Base-by-base conservation (phyloP, 2,329 filamentous ascomycete genomes). In the Tolypocladium pustulatum region DNA sequence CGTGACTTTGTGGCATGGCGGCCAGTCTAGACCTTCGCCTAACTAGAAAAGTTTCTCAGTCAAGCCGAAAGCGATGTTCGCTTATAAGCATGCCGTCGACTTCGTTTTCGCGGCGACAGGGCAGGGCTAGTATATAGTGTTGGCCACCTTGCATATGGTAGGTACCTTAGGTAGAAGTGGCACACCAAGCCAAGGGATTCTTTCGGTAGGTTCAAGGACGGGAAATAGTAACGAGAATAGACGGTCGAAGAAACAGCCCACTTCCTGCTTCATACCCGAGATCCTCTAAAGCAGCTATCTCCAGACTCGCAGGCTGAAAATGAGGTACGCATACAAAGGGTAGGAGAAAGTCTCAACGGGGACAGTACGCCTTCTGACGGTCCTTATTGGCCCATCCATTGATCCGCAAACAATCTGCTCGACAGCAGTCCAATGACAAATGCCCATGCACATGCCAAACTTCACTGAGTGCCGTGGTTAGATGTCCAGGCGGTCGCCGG, bases 401-500 rank as follows among this genome's bases (percentile, higher is more conserved):
- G 8, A 34, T 22, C 20, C 30, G 17, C 30, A 22, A 12, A 22
- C 30, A 34, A 32, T 12, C 10, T 0, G 30, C 30, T n/a, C 10
- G 30, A 9, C 13, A n/a, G 15, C 20, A 51, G n/a, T 15, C 13
- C 43, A 27, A 27, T 5, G 3, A 20, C 25, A 22, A 46, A 22
- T 27, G 5, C 22, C 46, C 46, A 34, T 34, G 46, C 30, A 32
- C 46, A 32, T 9, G 46, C 15, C 27, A n/a, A n/a, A 10, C 17
- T 8, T 27, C 17, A 7, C 30, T 34, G 17, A 12, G 4, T 52
- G n/a, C 22, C 36, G 46, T 27, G 30, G 20, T 63, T 27, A 60
- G 22, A 43, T 46, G 25, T n/a, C 36, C 34, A 41, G 15, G 22
- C 57, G 57, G 22, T 63, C 70, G 17, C 65, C 68, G 32, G 67